Evolutionary conservation across 2,329 filamentous ascomycete species (phyloP), one percentile per base, ranked within the genome.

Genomic region (Pseudodiploospora longispora): DNA sequence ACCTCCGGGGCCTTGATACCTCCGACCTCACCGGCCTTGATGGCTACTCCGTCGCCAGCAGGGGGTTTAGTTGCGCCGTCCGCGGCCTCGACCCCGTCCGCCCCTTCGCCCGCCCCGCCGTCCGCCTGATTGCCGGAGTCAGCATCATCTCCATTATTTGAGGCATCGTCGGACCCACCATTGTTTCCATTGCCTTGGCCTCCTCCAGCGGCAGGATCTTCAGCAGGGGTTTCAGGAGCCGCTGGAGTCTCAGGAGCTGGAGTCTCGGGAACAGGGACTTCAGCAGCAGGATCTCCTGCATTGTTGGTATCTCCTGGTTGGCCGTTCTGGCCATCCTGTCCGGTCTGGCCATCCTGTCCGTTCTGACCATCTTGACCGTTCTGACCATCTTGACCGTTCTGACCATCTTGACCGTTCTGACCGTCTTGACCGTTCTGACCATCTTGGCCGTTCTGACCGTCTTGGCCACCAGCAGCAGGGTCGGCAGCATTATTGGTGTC

Each of bases 1-100:
- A 80, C 70, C 8, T 64, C 62, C 6, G 78, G 76, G 4, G 76
- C 73, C 9, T 66, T 63, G 41, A 74, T 63, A 40, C 75, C 76
- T 38, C 69, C 76, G 46, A 82, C 61, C 43, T 70, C 69, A 37
- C 45, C 52, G 30, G 52, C 52, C 41, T 46, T 52, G 42, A 42
- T 51, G 42, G 54, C 64, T 38, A 57, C 60, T 44, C 60, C 59
- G 19, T 48, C 50, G 30, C 51, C 53, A 36, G 50, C 48, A 40
- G 37, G 43, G 36, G 47, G 43, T 44, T 47, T 48, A 49, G 33
- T 49, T 49, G 12, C 41, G 30, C 32, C 32, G 32, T 34, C 12
- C 12, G 9, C 32, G 32, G 50, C 42, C 47, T 28, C 52, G 36
- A n/a, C 48, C n/a, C 44, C 44, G 7, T 39, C 41, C 46, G 46